These are phyloP conservation scores for Fistulifera solaris DNA, from an alignment of 108 stramenopile genomes.

Conservation along the genomic window DNA sequence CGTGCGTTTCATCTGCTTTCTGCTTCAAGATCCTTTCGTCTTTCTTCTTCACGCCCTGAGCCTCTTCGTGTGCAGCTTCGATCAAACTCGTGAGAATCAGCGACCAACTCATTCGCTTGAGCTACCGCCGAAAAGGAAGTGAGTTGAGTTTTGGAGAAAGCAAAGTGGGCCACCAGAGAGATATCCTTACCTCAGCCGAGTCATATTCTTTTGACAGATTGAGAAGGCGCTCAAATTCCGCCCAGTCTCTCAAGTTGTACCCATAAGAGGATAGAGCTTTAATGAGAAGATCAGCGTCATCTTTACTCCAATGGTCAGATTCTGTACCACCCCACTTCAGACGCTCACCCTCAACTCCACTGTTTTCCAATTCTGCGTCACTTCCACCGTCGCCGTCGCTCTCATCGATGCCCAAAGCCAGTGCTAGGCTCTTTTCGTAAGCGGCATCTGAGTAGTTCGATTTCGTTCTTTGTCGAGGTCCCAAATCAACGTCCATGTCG, in stretches of 20 bases:
- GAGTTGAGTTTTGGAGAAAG: background rate
- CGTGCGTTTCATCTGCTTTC: background rate
- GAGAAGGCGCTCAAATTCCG: slow-evolving; percentile 18
- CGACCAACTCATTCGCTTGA: slow-evolving; percentile 70
- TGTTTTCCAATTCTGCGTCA: slow-evolving; percentile 22
- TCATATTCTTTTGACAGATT: no score
- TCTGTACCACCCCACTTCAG: slow-evolving; percentile 42
- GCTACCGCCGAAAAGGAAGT: slow-evolving; percentile 9
- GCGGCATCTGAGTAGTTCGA: slow-evolving; percentile 55
- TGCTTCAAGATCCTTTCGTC: background rate
- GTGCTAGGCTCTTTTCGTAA: slow-evolving; percentile 28
- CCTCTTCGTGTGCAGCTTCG: slow-evolving; percentile 47
- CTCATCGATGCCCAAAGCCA: slow-evolving; percentile 10
- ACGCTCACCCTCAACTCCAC: slow-evolving; percentile 35
- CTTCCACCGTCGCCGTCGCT: slow-evolving; percentile 24
- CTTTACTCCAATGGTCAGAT: slow-evolving; percentile 30
- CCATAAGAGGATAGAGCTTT: slow-evolving; percentile 40
- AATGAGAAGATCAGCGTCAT: slow-evolving; percentile 43
- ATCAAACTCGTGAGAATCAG: slow-evolving; percentile 38
- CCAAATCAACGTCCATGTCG: slow-evolving; percentile 16
- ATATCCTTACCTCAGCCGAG: no score
- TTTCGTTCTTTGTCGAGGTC: slow-evolving; percentile 36
- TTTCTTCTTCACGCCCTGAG: background rate
- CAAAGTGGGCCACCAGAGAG: no score
- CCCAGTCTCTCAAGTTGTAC: slow-evolving; percentile 32